These are phyloP conservation scores for Fusarium sp. DNA, from an alignment of 2,329 filamentous ascomycete species.

Conservation along the genomic window DNA sequence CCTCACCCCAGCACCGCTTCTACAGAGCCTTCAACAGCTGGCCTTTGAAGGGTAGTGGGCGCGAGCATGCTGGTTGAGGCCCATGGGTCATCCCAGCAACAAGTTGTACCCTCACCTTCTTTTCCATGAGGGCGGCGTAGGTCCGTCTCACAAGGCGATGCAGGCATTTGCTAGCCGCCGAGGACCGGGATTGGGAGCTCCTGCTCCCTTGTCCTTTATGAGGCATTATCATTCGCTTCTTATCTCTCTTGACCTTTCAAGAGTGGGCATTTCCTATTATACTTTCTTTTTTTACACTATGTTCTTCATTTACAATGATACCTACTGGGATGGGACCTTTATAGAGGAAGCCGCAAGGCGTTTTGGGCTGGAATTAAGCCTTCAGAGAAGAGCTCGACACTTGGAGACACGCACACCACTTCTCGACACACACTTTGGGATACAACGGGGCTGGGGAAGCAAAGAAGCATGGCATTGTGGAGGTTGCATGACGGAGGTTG, in stretches of 20 bases:
- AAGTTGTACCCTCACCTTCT: slow-evolving; percentile 34
- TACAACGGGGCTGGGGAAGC: slow-evolving; percentile 35
- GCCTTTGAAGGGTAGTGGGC: slow-evolving; percentile 51
- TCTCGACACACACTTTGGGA: slow-evolving; percentile 39
- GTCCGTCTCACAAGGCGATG: slow-evolving; percentile 49
- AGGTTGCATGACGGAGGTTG: slow-evolving; percentile 24
- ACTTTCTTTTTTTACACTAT: slow-evolving; percentile 35
- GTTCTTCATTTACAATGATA: slow-evolving; percentile 49
- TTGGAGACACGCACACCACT: slow-evolving; percentile 46
- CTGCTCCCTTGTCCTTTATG: slow-evolving; percentile 8
- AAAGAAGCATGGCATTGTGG: slow-evolving; percentile 26
- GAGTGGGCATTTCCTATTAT: slow-evolving; percentile 46
- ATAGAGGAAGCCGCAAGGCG: slow-evolving; percentile 58
- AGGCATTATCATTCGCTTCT: slow-evolving; percentile 32
- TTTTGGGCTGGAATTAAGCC: slow-evolving; percentile 38
- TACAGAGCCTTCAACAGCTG: slow-evolving; percentile 49
- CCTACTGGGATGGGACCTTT: slow-evolving; percentile 49
- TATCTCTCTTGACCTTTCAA: slow-evolving; percentile 20
- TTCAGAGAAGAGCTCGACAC: slow-evolving; percentile 45
- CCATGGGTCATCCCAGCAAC: slow-evolving; percentile 20
- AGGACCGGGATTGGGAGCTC: slow-evolving; percentile 24
- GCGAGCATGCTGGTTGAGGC: slow-evolving; percentile 27
- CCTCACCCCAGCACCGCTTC: slow-evolving; percentile 20
- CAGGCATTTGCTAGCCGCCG: slow-evolving; percentile 52
- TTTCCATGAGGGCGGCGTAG: slow-evolving; percentile 39